Evolutionary conservation across 2,329 filamentous ascomycete species (phyloP), one percentile per base, ranked within the genome.

Genomic region (Cladosporium sphaerospermum): DNA sequence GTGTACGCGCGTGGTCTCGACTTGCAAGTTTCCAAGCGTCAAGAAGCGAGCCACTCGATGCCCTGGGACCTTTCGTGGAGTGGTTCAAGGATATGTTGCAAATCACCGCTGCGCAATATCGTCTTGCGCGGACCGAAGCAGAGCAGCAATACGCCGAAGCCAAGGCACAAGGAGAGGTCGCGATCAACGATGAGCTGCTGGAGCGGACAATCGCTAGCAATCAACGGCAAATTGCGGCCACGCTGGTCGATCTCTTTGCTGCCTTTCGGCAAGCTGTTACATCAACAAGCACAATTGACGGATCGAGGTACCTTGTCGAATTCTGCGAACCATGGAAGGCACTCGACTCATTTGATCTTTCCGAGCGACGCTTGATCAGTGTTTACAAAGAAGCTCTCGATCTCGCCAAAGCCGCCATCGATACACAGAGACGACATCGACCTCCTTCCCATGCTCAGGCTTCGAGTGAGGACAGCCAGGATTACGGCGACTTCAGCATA

Each of bases 391-490:
- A 82, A 53, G 69, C 73, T 6, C 66, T 84, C 2, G 64, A 71
- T n/a, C 66, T 81, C 6, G 63, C 80, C 5, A 62, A 71, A 9
- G 63, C 69, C 33, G 78, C 77, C 60, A 52, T 67, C 1, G 56
- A 61, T 8, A 42, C 58, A 57, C 56, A 58, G 49, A 42, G 52
- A 55, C 54, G 58, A 56, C 42, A 52, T 45, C 13, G 34, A 4
- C 13, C 33, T 10, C 4, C 2, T 28, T 7, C 28, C 11, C n/a
- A 46, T 23, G 60, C 59, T 4, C 69, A 72, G 40, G 50, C 58
- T 16, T 58, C 49, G 10, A 78, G 73, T 52, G 81, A 84, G 49
- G 82, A 85, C 50, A 84, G 81, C 57, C 82, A 85, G 62, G 81
- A 84, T 44, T 84, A 82, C 60, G 81, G 81, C 31, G 80, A 82